Evolutionary conservation across 371 early-diverging fungal genomes (phyloP).

Genomic region (Blakeslea trispora): DNA sequence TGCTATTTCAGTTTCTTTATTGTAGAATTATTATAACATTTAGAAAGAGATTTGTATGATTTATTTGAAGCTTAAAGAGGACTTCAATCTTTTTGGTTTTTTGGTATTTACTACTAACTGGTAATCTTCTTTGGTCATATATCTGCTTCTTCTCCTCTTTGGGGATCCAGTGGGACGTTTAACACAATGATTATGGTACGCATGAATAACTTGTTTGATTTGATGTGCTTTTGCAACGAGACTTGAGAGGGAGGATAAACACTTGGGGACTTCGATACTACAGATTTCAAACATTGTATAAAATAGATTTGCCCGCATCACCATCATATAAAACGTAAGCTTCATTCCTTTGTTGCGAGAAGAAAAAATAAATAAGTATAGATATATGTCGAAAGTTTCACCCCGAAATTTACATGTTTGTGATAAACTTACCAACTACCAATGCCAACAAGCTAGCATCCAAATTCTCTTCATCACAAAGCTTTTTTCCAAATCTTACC

Average conservation of each 20-base stretch:
- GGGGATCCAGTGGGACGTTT: constrained; percentile 10
- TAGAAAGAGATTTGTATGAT: too few species aligned
- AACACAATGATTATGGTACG: constrained; percentile 15
- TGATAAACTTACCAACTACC: constrained; percentile 22
- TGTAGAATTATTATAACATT: too few species aligned
- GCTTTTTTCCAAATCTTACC: constrained; percentile 15
- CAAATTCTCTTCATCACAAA: constrained; percentile 21
- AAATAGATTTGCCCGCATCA: constrained; percentile 9
- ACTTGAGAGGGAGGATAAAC: constrained; percentile 12
- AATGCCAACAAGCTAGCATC: constrained; percentile 14
- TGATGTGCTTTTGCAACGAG: constrained; percentile 9
- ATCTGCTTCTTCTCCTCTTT: constrained; percentile 13
- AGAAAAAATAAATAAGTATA: constrained; percentile 9
- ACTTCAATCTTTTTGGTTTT: constrained; percentile 11
- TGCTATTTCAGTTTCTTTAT: too few species aligned
- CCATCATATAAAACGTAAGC: constrained; percentile 18
- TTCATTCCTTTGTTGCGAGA: constrained; percentile 14
- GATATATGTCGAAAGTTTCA: too few species aligned
- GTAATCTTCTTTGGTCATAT: constrained; percentile 10
- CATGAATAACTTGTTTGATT: constrained; percentile 15
- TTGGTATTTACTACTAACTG: background rate
- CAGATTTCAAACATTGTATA: constrained; percentile 19
- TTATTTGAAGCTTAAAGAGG: constrained; percentile 11
- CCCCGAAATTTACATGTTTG: constrained; percentile 7
- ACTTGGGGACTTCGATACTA: constrained; percentile 14